Evolutionary conservation across 495 filamentous ascomycete genomes (phyloP).

Genomic region (Penicillium coprophilum): DNA sequence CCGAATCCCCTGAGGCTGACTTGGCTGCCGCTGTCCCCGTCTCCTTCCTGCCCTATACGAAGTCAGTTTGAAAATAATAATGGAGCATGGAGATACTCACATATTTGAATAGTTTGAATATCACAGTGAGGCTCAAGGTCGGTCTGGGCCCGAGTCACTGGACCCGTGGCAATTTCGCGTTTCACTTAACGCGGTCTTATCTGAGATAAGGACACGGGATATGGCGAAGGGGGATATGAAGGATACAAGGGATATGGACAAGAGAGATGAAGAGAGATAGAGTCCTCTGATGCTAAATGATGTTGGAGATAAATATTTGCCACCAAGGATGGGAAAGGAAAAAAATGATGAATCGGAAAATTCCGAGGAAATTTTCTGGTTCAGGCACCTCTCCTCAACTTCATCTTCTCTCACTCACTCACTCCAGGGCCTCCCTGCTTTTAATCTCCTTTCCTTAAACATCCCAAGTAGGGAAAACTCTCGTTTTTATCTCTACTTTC

Average conservation of each 20-base stretch:
- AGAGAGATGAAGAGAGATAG: background rate
- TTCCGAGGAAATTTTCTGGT: slow-evolving; percentile 28
- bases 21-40: slow-evolving; percentile 30
- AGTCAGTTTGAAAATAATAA: slow-evolving; percentile 18
- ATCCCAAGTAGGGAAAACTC: background rate
- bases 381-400: slow-evolving; percentile 25
- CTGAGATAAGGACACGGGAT: slow-evolving; percentile 12
- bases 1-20: slow-evolving; percentile 54
- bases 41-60: slow-evolving; percentile 30
- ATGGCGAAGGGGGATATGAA: background rate
- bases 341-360: slow-evolving; percentile 3
- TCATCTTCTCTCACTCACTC: slow-evolving; percentile 15
- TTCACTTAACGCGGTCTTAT: slow-evolving; percentile 49
- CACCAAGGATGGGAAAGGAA: background rate
- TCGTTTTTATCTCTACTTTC: background rate
- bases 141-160: slow-evolving; percentile 32
- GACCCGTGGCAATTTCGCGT: slow-evolving; percentile 49
- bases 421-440: background rate
- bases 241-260: background rate
- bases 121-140: background rate
- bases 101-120: slow-evolving; percentile 2
- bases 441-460: background rate
- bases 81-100: slow-evolving; percentile 1
- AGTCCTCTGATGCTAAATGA: background rate
- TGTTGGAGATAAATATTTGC: background rate